A percentile compares a stretch with the other conserved stretches of the same genome.
Conservation (phyloP, 1,284 basidiomycete species). For the Microbotryum saponariae region DNA sequence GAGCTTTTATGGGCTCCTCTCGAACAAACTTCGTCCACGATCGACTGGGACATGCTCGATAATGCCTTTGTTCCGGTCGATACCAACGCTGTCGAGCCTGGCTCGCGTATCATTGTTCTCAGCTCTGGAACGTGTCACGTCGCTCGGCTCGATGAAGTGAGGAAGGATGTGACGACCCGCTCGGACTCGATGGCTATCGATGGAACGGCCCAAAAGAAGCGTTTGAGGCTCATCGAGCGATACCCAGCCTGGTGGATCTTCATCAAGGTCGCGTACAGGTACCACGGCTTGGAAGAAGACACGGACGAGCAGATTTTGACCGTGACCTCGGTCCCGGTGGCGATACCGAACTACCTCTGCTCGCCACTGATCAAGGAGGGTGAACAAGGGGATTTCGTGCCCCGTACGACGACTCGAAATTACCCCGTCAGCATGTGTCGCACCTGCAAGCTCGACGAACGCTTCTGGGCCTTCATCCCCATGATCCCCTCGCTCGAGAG, state of each 20-base stretch:
- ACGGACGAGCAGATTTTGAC: no score
- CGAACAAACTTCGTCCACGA: neutral
- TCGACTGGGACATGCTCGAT: constrained; percentile 24
- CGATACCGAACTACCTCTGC: constrained; percentile 13
- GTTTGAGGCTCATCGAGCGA: neutral
- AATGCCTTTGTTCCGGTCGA: constrained; percentile 10
- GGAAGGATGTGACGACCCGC: constrained; percentile 8
- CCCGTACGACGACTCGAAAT: constrained; percentile 5
- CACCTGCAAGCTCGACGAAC: constrained; percentile 49
- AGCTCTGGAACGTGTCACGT: constrained; percentile 2
- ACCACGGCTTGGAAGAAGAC: neutral
- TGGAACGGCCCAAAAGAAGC: neutral
- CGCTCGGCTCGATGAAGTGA: neutral
- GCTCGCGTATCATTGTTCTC: constrained; percentile 9
- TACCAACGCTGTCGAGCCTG: neutral
- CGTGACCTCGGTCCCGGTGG: no score
- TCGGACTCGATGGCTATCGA: neutral
- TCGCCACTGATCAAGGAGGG: constrained; percentile 37
- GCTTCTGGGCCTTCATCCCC: constrained; percentile 50
- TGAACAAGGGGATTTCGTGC: neutral
- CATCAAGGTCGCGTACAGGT: constrained; percentile 2
- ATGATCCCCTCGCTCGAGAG: constrained; percentile 60
- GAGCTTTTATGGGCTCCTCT: constrained; percentile 19
- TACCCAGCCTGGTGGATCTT: constrained; percentile 10
- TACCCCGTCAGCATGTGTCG: constrained; percentile 53